Conservation (phyloP, 2,329 filamentous ascomycete species). For the Domatiomyces globalis region DNA sequence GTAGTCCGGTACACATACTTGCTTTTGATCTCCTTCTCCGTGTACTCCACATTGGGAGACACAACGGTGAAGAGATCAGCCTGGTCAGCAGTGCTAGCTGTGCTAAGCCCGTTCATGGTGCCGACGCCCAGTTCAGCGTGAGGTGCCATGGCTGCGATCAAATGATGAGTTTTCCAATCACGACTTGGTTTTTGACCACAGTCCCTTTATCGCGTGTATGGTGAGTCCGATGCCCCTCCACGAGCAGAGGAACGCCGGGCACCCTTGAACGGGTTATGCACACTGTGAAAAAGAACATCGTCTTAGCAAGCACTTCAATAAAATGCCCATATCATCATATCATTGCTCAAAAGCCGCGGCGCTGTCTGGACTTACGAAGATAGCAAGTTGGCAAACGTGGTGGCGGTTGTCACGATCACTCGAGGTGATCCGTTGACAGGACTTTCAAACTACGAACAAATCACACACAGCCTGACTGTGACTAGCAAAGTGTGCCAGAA, state of each 20-base stretch:
- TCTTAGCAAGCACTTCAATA: background rate
- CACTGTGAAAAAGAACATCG: constrained; percentile 37
- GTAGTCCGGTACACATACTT: constrained; percentile 97
- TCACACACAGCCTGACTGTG: no score
- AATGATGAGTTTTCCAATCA: constrained; percentile 29
- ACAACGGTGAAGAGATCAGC: constrained; percentile 67
- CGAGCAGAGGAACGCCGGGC: constrained; percentile 82
- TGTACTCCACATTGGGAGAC: constrained; percentile 87
- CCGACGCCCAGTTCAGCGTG: constrained; percentile 58
- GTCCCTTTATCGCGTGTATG: constrained; percentile 32
- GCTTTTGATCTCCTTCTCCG: constrained; percentile 72
- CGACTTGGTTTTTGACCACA: constrained; percentile 7
- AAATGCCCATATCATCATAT: background rate
- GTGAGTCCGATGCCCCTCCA: constrained; percentile 59
- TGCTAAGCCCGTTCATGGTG: constrained; percentile 39
- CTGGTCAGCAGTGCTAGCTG: constrained; percentile 27
- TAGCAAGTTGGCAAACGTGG: constrained; percentile 96
- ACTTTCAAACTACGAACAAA: background rate
- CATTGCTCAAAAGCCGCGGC: background rate
- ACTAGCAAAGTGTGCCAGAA: no score
- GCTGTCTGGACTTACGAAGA: constrained; percentile 59
- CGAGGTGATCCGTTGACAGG: constrained; percentile 13
- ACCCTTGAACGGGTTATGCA: constrained; percentile 93
- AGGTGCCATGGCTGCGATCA: constrained; percentile 60
- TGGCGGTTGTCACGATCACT: constrained; percentile 45